Evolutionary conservation across 306 rosid species (phyloP), one percentile per base, ranked within the genome.

Genomic region (Vigna mungo): DNA sequence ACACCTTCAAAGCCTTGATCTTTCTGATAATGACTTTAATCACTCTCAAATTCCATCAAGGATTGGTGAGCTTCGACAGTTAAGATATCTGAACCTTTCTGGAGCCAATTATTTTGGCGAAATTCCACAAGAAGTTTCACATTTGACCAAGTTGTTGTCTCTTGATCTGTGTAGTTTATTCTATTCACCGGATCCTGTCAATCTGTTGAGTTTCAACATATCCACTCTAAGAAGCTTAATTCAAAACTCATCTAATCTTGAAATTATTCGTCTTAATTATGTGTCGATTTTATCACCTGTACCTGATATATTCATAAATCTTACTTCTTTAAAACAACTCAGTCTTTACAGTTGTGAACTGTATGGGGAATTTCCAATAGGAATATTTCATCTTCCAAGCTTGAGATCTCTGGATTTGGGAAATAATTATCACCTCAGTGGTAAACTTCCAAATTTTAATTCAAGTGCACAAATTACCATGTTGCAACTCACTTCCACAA

Each of bases 381-480:
- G 11, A 54, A 68, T 84, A n/a, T 86, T 88, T 39, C 71, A 64
- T 2, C 47, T 84, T 5, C 85, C 81, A 27, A 76, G 83, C 10
- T 37, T 89, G 44, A n/a, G 15, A 39, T 0, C 2, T n/a, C 77
- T 89, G 13, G 1, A 0, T 1, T 1, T 81, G 3, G 0, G 20
- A 1, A 0, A 0, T 0, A 89, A 89, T 30, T 13, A 0, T 3
- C 0, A 83, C 12, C 85, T 89, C n/a, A 39, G 0, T 0, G 88
- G 89, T 48, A 37, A 71, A 16, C 52, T 89, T 18, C 90, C 89
- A 8, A 78, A 74, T 25, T 73, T 85, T 65, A 74, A 63, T 36
- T 58, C 43, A 1, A 77, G 34, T 2, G 25, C 75, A 66, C 66
- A 69, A 15, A 64, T 64, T 17, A 7, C 4, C 23, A 0, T 0